A percentile compares a stretch with the other conserved stretches of the same genome.
Evolutionary conservation across 208 protist species (phyloP).

Genomic region (Acanthamoeba lenticulata): DNA sequence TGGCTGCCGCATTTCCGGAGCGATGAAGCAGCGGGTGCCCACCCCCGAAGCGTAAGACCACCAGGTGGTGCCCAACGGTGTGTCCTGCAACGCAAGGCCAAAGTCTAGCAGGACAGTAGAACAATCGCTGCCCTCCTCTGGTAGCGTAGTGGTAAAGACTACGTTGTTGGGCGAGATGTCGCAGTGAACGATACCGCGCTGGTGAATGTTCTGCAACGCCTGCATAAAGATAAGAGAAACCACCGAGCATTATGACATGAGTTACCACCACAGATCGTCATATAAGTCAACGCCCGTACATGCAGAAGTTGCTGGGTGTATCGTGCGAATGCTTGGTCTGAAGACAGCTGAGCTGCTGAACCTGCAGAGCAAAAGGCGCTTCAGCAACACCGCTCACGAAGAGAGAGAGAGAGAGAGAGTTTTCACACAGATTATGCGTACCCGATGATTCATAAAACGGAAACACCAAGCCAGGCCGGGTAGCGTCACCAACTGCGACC

Average conservation of each 20-base stretch:
- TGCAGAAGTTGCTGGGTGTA: background rate
- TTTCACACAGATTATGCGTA: background rate
- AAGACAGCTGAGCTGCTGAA: background rate
- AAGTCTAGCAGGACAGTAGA: background rate
- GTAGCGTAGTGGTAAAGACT: background rate
- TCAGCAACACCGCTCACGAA: background rate
- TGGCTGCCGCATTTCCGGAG: background rate
- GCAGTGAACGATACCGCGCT: background rate
- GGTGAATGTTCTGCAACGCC: background rate
- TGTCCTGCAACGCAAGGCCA: background rate
- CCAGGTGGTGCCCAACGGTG: background rate
- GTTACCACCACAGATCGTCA: background rate
- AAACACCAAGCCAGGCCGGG: background rate
- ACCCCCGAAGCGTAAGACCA: background rate
- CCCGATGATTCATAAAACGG: background rate
- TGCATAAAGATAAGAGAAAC: background rate
- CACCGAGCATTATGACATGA: background rate
- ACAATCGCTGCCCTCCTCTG: background rate
- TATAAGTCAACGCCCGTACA: background rate
- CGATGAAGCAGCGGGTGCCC: background rate
- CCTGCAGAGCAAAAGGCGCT: background rate
- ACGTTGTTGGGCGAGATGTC: background rate
- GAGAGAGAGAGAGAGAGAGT: background rate
- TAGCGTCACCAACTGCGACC: background rate
- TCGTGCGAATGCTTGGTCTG: background rate